A percentile compares a stretch with the other conserved stretches of the same genome.
These are phyloP conservation scores for Phylloporus scabripes DNA, from an alignment of 768 basidiomycete genomes.

Conservation along the genomic window DNA sequence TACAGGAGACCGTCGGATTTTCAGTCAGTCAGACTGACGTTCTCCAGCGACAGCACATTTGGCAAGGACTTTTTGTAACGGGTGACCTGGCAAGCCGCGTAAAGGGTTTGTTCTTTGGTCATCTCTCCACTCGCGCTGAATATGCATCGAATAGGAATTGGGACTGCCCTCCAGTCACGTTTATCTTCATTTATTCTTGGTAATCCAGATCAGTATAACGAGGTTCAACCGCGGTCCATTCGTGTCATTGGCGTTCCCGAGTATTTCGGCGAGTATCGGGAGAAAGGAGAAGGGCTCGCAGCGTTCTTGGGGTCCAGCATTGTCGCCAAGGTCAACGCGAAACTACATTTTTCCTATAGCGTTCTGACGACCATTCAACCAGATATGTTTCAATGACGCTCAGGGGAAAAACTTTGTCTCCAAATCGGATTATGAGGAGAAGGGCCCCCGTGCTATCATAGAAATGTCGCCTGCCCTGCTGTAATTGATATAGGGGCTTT, in stretches of 20 bases:
- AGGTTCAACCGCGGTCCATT: constrained; percentile 64
- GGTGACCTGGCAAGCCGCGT: constrained; percentile 69
- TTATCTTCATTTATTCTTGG: constrained; percentile 55
- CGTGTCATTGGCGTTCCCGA: constrained; percentile 41
- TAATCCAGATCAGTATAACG: constrained; percentile 46
- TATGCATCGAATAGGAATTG: constrained; percentile 43
- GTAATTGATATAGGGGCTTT: constrained; percentile 29
- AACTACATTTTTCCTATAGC: neutral
- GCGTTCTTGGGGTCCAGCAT: constrained; percentile 55
- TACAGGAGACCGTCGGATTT: constrained; percentile 65
- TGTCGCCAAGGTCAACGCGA: constrained; percentile 64
- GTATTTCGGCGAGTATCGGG: constrained; percentile 82
- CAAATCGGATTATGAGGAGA: constrained; percentile 69
- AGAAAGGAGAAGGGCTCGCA: constrained; percentile 62
- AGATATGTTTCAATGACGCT: constrained; percentile 55
- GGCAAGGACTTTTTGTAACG: constrained; percentile 76
- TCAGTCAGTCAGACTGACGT: constrained; percentile 58
- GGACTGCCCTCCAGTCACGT: constrained; percentile 64
- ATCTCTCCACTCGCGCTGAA: neutral
- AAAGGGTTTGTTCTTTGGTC: constrained; percentile 44
- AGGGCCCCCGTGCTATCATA: constrained; percentile 69
- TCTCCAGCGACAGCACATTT: constrained; percentile 65
- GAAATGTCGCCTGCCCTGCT: constrained; percentile 73
- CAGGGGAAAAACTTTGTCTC: constrained; percentile 55
- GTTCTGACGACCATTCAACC: neutral